Percentiles rank a stretch among this genome's conserved stretches.
Evolutionary conservation across 805 yeast genomes (phyloP).

Genomic region (Candida taoyuanica): DNA sequence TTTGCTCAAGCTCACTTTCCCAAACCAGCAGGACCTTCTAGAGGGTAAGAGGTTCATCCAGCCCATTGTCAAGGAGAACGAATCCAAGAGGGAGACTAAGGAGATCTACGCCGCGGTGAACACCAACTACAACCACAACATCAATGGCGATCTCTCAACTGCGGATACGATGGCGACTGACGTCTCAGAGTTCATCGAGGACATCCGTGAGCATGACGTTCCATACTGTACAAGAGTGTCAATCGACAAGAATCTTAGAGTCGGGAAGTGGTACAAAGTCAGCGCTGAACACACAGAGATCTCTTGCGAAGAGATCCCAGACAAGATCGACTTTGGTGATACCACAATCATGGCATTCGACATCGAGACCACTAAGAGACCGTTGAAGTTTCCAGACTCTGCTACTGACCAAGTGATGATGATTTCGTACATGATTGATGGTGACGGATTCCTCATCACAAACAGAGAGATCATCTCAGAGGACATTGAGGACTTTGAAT

Average conservation of each 20-base stretch:
- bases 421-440: constrained; percentile 99
- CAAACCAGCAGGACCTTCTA: constrained; percentile 67
- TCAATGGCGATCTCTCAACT: constrained; percentile 16
- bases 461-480: constrained; percentile 91
- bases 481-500: constrained; percentile 95
- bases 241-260: constrained; percentile 82
- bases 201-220: constrained; percentile 90
- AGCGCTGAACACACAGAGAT: constrained; percentile 55
- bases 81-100: constrained; percentile 52
- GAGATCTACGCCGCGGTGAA: constrained; percentile 61
- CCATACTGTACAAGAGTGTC: constrained; percentile 95
- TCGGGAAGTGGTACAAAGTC: constrained; percentile 94
- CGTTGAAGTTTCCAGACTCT: constrained; percentile 92
- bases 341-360: constrained; percentile 96
- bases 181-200: constrained; percentile 65
- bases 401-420: constrained; percentile 91
- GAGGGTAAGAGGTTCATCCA: constrained; percentile 65
- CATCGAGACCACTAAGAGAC: constrained; percentile 96
- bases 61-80: constrained; percentile 70
- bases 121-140: constrained; percentile 27
- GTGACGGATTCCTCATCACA: constrained; percentile 90
- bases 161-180: constrained; percentile 31
- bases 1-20: constrained; percentile 65
- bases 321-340: constrained; percentile 90
- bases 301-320: constrained; percentile 53